A percentile compares a stretch with the other conserved stretches of the same genome.
phyloP scores from a whole-genome alignment of 768 basidiomycete species.

The Cystobasidiopsis lactophilus region DNA sequence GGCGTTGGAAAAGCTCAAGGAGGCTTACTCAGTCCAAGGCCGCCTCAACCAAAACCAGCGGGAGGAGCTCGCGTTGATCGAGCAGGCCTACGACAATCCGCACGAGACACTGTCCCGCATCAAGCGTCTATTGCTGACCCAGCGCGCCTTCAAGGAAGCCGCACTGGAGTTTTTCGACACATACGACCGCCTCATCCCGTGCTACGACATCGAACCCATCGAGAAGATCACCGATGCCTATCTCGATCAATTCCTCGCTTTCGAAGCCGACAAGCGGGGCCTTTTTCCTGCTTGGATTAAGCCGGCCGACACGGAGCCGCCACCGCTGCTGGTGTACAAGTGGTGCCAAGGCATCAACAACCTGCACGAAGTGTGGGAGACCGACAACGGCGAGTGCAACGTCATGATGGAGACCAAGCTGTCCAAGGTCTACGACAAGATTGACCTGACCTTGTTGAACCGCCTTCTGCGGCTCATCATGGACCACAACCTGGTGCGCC shows the following conservation, averaged over 20 bases:
- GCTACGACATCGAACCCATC: conserved; percentile 96
- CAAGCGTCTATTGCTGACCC: conserved; percentile 86
- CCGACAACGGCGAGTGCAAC: conserved; percentile 87
- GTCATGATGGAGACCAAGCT: conserved; percentile 98
- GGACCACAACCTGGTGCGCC: conserved; percentile 59
- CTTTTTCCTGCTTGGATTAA: conserved; percentile 99
- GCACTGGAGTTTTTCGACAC: conserved; percentile 43
- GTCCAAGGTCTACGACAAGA: conserved; percentile 96
- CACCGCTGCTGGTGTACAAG: conserved; percentile 91
- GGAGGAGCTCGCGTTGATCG: conserved; percentile 90
- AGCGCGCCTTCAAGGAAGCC: conserved; percentile 94
- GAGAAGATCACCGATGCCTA: conserved; percentile 99
- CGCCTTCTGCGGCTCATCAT: conserved; percentile 85
- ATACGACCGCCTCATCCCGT: conserved; percentile 88
- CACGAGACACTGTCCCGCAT: conserved; percentile 96
- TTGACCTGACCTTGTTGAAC: conserved; percentile 86
- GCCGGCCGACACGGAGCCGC: conserved; percentile 89
- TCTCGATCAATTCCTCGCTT: conserved; percentile 94
- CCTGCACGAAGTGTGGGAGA: conserved; percentile 94
- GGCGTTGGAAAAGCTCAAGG: conserved; percentile 92
- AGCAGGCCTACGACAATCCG: conserved; percentile 97
- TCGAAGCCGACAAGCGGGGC: conserved; percentile 94
- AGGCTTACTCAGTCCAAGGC: conserved; percentile 94
- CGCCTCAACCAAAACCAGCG: conserved; percentile 95
- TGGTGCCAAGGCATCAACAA: conserved; percentile 99